Evolutionary conservation across 305 asterid genomes (phyloP), one percentile per base, ranked within the genome.

Genomic region (Plantago rigida): DNA sequence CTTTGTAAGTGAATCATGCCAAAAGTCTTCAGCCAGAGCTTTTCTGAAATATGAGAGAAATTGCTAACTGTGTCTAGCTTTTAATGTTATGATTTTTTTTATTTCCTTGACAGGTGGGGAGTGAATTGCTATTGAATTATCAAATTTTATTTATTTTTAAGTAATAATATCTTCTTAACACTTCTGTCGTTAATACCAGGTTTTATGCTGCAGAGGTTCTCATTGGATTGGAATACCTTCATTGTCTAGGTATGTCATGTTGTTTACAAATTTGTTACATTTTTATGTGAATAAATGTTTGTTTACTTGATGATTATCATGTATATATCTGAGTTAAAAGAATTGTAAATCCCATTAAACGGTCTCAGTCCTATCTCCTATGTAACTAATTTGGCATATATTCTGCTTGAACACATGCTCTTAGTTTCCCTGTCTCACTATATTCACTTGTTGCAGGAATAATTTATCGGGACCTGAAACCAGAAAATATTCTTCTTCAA

Each of bases 201-300:
- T 92, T 92, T 81, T 92, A 79, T 78, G 86, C 96, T 44, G 99
- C 97, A 64, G 99, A 89, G 73, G 94, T 92, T 67, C 68, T 89
- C 76, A 77, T 92, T 74, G 85, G 87, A 69, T 78, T 92, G 88
- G 99, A 92, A 72, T 92, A 92, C 80, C 97, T 92, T 77, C 99
- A 92, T 65, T 92, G 97, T 78, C 78, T 92, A 82, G 99, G 99
- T 92, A 80, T 29, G 64, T 78, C 66, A 22, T 54, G 12, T 15
- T 8, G 39, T 60, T 49, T 15, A 44, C 47, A 13, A 44, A 45
- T 17, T 44, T 64, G 58, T 9, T 24, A 4, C 26, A 22, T 22
- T 22, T 17, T 22, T 22, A 22, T 22, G 26, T 22, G 1, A 22
- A 22, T 22, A 22, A 48, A 64, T 61, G 42, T 26, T 12, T 22